phyloP scores from a whole-genome alignment of 2,329 filamentous ascomycete species.

The Hirsutella rhossiliensis region DNA sequence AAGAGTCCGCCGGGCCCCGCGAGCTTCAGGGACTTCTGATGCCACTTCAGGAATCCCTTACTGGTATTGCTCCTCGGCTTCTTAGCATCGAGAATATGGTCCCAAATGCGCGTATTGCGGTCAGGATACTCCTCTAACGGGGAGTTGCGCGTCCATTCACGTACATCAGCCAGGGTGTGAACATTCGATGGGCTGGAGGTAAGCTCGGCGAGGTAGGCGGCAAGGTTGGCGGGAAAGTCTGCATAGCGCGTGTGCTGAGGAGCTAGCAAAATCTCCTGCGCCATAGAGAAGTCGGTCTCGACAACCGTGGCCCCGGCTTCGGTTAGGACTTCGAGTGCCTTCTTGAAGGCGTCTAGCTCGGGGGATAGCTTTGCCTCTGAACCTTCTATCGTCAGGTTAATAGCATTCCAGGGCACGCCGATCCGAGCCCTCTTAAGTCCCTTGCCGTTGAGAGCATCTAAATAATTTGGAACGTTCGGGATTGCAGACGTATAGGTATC shows the following conservation, averaged over 20 bases:
- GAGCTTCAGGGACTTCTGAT: slow-evolving; percentile 37
- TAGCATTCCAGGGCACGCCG: too few relatives aligned
- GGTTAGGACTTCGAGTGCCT: slow-evolving; percentile 35
- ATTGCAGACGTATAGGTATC: too few relatives aligned
- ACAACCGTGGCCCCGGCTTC: slow-evolving; percentile 46
- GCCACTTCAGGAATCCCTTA: slow-evolving; percentile 36
- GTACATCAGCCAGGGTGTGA: slow-evolving; percentile 35
- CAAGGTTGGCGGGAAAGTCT: slow-evolving; percentile 47
- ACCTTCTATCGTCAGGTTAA: too few relatives aligned
- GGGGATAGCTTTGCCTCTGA: too few relatives aligned
- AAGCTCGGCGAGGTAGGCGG: slow-evolving; percentile 42
- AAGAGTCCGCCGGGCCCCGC: slow-evolving; percentile 48
- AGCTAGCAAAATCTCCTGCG: too few relatives aligned
- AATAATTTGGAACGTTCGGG: too few relatives aligned
- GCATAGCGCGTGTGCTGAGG: slow-evolving; percentile 25
- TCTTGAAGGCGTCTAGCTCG: slow-evolving; percentile 34
- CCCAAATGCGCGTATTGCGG: slow-evolving; percentile 47
- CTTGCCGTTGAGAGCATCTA: too few relatives aligned
- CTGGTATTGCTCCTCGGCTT: slow-evolving; percentile 46
- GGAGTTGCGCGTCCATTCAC: slow-evolving; percentile 40
- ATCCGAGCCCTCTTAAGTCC: too few relatives aligned
- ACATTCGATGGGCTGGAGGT: slow-evolving; percentile 42
- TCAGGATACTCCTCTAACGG: slow-evolving; percentile 45
- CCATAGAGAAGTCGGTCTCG: slow-evolving; percentile 33
- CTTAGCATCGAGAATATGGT: slow-evolving; percentile 32